Evolutionary conservation across 202 grass and related monocot genomes (phyloP).

Genomic region (Alloteropsis angusta): DNA sequence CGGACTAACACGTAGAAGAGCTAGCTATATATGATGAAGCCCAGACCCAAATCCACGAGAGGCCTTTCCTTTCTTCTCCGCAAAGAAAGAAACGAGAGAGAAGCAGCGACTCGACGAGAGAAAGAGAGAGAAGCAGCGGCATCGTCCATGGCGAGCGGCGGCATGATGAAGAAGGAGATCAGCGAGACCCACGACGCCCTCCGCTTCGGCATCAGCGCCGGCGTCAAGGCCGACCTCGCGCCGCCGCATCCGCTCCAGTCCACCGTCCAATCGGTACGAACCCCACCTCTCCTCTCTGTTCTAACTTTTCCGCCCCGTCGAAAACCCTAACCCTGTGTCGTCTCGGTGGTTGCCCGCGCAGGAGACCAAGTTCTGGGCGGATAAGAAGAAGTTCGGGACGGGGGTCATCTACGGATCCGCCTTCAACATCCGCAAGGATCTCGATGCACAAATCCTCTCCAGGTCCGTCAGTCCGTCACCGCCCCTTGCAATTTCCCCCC

Average conservation of each 20-base stretch:
- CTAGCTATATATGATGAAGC: background rate
- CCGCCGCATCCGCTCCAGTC: slow-evolving; percentile 52
- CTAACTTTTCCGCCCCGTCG: background rate
- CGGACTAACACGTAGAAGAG: background rate
- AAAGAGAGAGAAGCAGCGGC: background rate
- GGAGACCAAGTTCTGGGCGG: slow-evolving; percentile 61
- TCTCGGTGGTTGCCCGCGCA: too few species aligned
- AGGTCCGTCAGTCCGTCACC: slow-evolving; percentile 36
- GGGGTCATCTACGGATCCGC: slow-evolving; percentile 74
- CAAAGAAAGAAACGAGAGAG: slow-evolving; percentile 18
- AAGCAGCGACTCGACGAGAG: too few species aligned
- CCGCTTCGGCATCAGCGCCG: slow-evolving; percentile 52
- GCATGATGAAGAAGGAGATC: slow-evolving; percentile 51
- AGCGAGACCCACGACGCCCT: slow-evolving; percentile 41
- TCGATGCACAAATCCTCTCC: slow-evolving; percentile 74
- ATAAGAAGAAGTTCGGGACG: slow-evolving; percentile 66
- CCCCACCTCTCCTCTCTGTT: background rate
- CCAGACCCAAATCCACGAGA: background rate
- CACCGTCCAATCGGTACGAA: slow-evolving; percentile 41
- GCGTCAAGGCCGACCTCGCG: slow-evolving; percentile 51
- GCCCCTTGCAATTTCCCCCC: too few species aligned
- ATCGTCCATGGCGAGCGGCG: slow-evolving; percentile 36
- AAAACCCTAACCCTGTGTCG: slow-evolving; percentile 50
- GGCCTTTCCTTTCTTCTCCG: slow-evolving; percentile 13
- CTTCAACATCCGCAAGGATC: slow-evolving; percentile 76